Conservation (phyloP, 148 eudicot species). For the Polygonum maritimum region DNA sequence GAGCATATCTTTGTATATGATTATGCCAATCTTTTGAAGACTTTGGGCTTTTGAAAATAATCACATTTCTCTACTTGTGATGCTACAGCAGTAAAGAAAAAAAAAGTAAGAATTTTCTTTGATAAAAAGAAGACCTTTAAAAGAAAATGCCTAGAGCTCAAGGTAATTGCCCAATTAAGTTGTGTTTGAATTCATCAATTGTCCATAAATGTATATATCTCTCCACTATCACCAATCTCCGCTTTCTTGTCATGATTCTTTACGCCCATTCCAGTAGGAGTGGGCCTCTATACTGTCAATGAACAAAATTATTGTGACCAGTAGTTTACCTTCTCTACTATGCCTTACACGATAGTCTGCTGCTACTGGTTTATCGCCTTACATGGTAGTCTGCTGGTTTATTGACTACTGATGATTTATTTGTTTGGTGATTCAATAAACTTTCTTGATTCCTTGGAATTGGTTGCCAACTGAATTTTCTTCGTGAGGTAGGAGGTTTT, state of each 20-base stretch:
- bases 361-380: not conserved
- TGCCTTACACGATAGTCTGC: not conserved
- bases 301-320: not conserved
- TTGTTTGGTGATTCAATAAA: not conserved
- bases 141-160: not conserved
- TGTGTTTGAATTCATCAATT: not conserved
- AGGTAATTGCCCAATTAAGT: not conserved
- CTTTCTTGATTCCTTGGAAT: not conserved
- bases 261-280: not conserved
- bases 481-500: slow-evolving; percentile 48
- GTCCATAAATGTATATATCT: not conserved
- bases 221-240: not conserved
- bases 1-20: not conserved
- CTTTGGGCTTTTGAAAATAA: not conserved
- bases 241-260: not conserved
- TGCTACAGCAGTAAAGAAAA: not conserved
- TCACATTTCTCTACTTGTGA: not conserved
- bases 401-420: not conserved
- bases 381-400: too few relatives aligned
- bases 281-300: not conserved
- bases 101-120: not conserved
- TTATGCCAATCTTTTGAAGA: not conserved
- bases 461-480: not conserved
- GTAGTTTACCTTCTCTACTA: not conserved
- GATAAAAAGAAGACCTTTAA: not conserved